Base-by-base conservation (phyloP, 129 eudicot genomes). In the Oenanthe sinensis region DNA sequence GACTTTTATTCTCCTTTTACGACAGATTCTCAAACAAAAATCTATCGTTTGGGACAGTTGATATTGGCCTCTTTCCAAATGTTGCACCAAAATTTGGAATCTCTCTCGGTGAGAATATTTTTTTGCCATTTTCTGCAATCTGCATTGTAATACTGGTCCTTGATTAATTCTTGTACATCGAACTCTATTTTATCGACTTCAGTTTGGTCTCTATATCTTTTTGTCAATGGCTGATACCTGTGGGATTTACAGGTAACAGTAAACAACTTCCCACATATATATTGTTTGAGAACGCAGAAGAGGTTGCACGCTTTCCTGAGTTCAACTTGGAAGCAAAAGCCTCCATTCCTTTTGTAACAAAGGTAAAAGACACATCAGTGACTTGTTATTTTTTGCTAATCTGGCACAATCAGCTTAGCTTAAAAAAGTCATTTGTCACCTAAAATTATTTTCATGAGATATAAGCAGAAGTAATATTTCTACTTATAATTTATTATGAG, bases 11-110 rank as follows among this genome's bases (percentile, higher is more conserved):
- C 8, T 77, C 54, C 71, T 46, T 73, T 63, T 75, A 48, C 70
- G 75, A 87, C 90, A 94, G 98, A 75, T 94, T 88, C 86, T 90
- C 98, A 47, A 94, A 88, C 81, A 91, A 94, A 83, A 80, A 88
- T 79, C 73, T 94, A 79, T 91, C 96, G 14, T 94, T 94, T 82
- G 97, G 90, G 81, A 85, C 87, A 49, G 91, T 94, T 80, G 97
- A 91, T 90, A 91, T 94, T 80, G 97, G 98, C 22, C 96, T 91
- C 84, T 94, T 94, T 81, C 96, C 98, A 1, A 95, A 95, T 79
- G 86, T 89, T 62, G 96, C 98, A 39, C 92, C 83, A 82, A 91
- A 89, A 85, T 95, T 90, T 81, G 98, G 98, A 70, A 86, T 95
- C 71, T 83, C 93, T 79, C 92, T 87, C 19, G 90, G 91, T 87